These are phyloP conservation scores for Kockiozyma suomiensis DNA, from an alignment of 805 yeast species.

Conservation along the genomic window DNA sequence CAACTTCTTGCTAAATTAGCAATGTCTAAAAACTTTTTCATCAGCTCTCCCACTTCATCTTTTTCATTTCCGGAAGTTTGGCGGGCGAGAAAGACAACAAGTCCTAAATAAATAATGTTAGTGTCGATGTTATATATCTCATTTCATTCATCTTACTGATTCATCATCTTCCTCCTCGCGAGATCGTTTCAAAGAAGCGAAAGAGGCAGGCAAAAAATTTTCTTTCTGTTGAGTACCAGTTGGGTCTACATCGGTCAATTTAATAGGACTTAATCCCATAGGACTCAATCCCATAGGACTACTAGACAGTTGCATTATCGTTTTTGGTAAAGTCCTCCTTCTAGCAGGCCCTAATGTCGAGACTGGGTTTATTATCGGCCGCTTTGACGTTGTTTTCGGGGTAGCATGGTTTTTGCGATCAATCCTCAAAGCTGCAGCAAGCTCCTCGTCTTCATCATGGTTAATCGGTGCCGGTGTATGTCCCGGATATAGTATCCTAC, in stretches of 20 bases:
- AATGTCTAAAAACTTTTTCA: not conserved
- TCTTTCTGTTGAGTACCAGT: not conserved
- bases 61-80: slow-evolving; percentile 1
- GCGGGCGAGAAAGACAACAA: slow-evolving; percentile 7
- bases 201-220: not conserved
- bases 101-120: not conserved
- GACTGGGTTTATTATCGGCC: not conserved
- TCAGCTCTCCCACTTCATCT: not conserved
- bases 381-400: not conserved
- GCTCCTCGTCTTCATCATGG: slow-evolving; percentile 18
- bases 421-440: slow-evolving; percentile 12
- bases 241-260: slow-evolving; percentile 3
- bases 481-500: not conserved
- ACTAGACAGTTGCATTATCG: not conserved
- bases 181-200: not conserved
- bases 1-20: no score
- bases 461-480: slow-evolving; percentile 4
- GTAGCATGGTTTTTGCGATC: not conserved
- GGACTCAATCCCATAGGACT: slow-evolving; percentile 16
- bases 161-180: slow-evolving; percentile 10
- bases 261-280: slow-evolving; percentile 7
- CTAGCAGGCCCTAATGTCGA: slow-evolving; percentile 10
- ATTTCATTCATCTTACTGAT: not conserved
- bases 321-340: not conserved
- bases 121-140: not conserved